Percentiles rank a stretch among this genome's conserved stretches.
These are phyloP conservation scores for Tremella yokohamensis DNA, from an alignment of 768 basidiomycete genomes.

Conservation along the genomic window DNA sequence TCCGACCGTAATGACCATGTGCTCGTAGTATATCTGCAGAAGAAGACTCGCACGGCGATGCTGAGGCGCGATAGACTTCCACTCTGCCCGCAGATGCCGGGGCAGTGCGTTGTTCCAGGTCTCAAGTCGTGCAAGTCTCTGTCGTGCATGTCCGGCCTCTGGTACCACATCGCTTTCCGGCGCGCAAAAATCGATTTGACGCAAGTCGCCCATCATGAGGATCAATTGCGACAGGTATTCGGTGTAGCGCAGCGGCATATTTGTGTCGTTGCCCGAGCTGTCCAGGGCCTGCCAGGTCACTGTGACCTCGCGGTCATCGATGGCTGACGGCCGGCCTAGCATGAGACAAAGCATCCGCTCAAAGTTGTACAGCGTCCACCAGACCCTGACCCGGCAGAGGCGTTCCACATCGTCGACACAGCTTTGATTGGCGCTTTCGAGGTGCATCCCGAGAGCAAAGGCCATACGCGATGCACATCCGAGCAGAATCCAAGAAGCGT, in stretches of 20 bases:
- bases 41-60: not conserved
- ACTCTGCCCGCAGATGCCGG: not conserved
- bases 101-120: not conserved
- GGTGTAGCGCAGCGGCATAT: too few relatives aligned
- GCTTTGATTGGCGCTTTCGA: not conserved
- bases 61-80: not conserved
- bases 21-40: not conserved
- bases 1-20: not conserved
- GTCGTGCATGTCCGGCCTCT: too few relatives aligned
- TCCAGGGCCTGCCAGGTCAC: too few relatives aligned
- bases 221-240: too few relatives aligned
- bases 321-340: too few relatives aligned
- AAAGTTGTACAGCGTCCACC: constrained; percentile 5
- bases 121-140: not conserved
- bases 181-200: too few relatives aligned
- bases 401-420: not conserved
- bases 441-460: constrained; percentile 1
- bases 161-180: too few relatives aligned
- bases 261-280: too few relatives aligned
- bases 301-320: too few relatives aligned
- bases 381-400: not conserved
- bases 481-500: constrained; percentile 1
- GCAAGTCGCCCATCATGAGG: too few relatives aligned
- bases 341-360: not conserved
- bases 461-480: constrained; percentile 1